These are phyloP conservation scores for Pythium aquatile DNA, from an alignment of 352 stramenopile genomes.

Conservation along the genomic window DNA sequence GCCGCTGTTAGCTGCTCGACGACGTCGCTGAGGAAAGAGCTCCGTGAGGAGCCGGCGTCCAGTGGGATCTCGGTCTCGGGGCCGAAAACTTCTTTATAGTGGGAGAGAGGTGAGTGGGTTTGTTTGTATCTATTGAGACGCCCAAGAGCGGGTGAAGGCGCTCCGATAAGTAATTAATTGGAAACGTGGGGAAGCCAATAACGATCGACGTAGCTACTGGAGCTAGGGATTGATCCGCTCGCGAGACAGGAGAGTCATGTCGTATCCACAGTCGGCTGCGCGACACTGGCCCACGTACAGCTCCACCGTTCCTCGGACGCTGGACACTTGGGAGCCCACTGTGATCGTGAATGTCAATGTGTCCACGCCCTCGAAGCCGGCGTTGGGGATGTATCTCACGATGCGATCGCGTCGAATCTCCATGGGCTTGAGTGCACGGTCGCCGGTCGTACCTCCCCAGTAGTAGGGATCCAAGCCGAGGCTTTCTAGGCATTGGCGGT, in stretches of 20 bases:
- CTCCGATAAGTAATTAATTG: not conserved
- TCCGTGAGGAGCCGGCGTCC: not conserved
- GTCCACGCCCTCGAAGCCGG: conserved; percentile 49
- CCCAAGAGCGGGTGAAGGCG: not conserved
- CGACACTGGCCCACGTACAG: conserved; percentile 56
- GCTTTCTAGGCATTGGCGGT: conserved; percentile 39
- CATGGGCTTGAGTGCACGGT: conserved; percentile 48
- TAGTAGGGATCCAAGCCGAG: conserved; percentile 62
- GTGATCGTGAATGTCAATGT: conserved; percentile 59
- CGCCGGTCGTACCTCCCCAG: conserved; percentile 40
- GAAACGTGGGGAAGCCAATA: not conserved
- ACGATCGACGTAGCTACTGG: no score
- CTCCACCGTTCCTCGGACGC: conserved; percentile 52
- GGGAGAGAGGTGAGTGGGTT: not conserved
- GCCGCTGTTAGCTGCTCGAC: conserved; percentile 6
- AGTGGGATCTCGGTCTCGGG: conserved; percentile 1
- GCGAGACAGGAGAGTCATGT: conserved; percentile 18
- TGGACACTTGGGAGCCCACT: conserved; percentile 41
- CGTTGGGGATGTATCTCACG: conserved; percentile 60
- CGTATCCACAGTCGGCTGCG: conserved; percentile 34
- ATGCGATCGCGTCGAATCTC: conserved; percentile 38
- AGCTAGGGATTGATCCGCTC: not conserved
- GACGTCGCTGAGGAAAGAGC: not conserved
- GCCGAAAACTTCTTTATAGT: not conserved
- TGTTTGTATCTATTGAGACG: conserved; percentile 1